A percentile compares a stretch with the other conserved stretches of the same genome.
These are phyloP conservation scores for Cryptosporidium canis DNA, from an alignment of 169 alveolate species.

Conservation along the genomic window DNA sequence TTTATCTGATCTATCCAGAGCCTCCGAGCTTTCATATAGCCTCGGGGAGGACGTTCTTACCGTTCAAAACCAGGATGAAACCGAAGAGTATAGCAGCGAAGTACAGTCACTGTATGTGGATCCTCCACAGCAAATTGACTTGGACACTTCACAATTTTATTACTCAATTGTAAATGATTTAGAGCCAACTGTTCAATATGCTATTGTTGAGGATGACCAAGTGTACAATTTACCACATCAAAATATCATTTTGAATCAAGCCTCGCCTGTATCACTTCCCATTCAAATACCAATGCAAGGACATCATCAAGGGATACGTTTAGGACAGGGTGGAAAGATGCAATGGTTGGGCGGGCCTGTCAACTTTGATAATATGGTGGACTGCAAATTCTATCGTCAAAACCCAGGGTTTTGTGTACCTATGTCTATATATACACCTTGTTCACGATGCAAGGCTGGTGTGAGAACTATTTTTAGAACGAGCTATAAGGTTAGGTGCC, in stretches of 20 bases:
- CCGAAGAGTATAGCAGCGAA: too few species aligned
- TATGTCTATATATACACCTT: constrained; percentile 68
- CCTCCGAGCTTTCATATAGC: neutral
- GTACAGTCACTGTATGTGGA: too few species aligned
- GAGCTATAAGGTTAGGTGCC: constrained; percentile 57
- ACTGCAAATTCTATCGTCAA: constrained; percentile 66
- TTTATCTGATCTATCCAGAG: neutral
- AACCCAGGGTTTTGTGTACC: constrained; percentile 73
- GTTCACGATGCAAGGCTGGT: constrained; percentile 60
- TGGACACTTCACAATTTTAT: too few species aligned
- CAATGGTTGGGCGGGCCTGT: constrained; percentile 63
- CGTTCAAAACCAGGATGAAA: neutral
- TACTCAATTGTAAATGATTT: too few species aligned
- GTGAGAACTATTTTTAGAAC: constrained; percentile 65
- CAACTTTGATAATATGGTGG: constrained; percentile 52
- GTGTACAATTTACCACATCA: too few species aligned
- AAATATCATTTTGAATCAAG: neutral
- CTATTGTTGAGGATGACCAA: too few species aligned
- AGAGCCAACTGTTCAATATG: too few species aligned
- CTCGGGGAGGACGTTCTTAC: neutral
- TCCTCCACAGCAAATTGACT: too few species aligned
- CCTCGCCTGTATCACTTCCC: neutral
- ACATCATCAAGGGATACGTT: neutral
- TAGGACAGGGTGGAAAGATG: neutral
- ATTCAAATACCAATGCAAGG: neutral